A percentile compares a stretch with the other conserved stretches of the same genome.
Evolutionary conservation across 371 early-diverging fungal species (phyloP).

Genomic region (Synchytrium microbalum): DNA sequence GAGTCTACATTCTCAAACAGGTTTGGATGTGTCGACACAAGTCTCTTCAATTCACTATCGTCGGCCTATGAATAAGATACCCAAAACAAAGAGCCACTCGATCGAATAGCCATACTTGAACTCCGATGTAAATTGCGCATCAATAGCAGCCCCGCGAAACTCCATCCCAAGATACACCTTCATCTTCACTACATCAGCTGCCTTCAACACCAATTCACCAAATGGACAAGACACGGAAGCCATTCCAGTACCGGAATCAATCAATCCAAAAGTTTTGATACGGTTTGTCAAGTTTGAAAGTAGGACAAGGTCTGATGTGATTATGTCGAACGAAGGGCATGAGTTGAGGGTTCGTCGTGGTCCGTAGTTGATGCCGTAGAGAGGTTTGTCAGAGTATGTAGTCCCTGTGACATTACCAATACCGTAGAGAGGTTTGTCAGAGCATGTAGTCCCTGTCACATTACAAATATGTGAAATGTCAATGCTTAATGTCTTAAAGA

Average conservation of each 20-base stretch:
- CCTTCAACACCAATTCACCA: neutral
- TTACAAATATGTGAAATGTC: too few relatives aligned
- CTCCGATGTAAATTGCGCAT: neutral
- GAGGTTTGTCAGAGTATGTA: too few relatives aligned
- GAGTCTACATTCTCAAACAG: neutral
- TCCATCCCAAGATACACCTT: neutral
- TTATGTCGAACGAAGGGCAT: neutral
- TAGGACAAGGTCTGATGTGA: neutral
- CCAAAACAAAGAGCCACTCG: neutral
- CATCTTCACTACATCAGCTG: neutral
- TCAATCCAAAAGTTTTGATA: constrained; percentile 1
- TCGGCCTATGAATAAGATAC: neutral
- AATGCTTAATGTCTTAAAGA: too few relatives aligned
- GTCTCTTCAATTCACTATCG: neutral
- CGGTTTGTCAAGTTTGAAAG: neutral
- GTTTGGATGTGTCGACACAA: neutral
- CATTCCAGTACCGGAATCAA: neutral
- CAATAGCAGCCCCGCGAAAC: neutral
- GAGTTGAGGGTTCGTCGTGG: neutral
- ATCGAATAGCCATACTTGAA: neutral
- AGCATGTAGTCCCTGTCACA: too few relatives aligned
- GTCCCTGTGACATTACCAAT: too few relatives aligned
- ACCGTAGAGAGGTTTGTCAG: constrained; percentile 6
- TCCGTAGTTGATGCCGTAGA: constrained; percentile 6
- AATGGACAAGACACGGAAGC: neutral